Base-by-base conservation (phyloP, 805 yeast genomes). In the Tetrapisispora pingtungensis region DNA sequence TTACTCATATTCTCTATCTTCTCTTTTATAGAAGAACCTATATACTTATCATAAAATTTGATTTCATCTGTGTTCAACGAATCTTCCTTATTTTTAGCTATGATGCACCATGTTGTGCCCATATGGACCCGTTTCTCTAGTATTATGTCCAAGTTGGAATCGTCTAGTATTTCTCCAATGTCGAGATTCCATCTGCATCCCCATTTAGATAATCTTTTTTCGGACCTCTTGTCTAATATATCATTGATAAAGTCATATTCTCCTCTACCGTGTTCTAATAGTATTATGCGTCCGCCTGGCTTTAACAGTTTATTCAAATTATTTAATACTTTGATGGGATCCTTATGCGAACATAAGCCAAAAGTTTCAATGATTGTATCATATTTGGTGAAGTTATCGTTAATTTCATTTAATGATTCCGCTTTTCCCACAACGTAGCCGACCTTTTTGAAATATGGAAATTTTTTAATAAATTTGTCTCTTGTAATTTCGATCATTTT, bases 101-200 rank as follows among this genome's bases (percentile, higher is more conserved):
- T 78, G 52, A 83, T 71, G 65, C 83, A 75, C 93, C 93, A 89
- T 5, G 96, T 87, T 1, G 97, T 84, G 18, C 97, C 97, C 49
- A 93, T 73, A 66, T 93, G 97, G 18, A 79, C 79, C 51, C 95
- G 71, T 49, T 77, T 78, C 56, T 85, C 90, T 52, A 78, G 80
- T 2, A 88, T 85, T 36, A 93, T 75, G 51, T 84, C 89, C 45
- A 93, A 69, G 0, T 95, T 95, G 7, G 95, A 80, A 46, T 78
- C 79, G 58, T 84, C 89, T 24, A 93, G 73, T 34, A 93, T 71
- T 54, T 83, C 94, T 20, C 89, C 95, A 52, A 93, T 85, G 59
- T 93, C 97, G 50, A 93, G 68, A 59, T 93, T 93, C 97, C 97
- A 93, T 58, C 97, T 72, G 64, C 98, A 93, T 1, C 96, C 98